phyloP scores from a whole-genome alignment of 306 rosid genomes.

The Cucurbita ficifolia region DNA sequence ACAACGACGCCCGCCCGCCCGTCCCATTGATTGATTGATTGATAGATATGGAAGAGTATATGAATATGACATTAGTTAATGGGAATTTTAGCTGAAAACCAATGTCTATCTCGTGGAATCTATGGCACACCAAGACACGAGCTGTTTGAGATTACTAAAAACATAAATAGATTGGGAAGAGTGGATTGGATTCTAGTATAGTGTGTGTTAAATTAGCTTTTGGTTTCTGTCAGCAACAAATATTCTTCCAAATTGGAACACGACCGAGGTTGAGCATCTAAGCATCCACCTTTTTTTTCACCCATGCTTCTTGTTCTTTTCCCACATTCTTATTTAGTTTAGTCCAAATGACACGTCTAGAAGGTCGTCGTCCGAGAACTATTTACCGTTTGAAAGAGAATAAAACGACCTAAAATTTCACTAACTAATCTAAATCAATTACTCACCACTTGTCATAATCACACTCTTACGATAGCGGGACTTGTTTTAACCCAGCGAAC shows the following conservation, averaged over 20 bases:
- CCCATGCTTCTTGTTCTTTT: background rate
- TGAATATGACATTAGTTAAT: background rate
- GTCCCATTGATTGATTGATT: background rate
- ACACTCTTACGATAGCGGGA: too few relatives aligned
- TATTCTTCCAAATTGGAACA: background rate
- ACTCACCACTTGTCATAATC: too few relatives aligned
- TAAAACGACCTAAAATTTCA: too few relatives aligned
- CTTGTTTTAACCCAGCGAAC: too few relatives aligned
- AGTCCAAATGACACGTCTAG: background rate
- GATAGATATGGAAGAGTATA: background rate
- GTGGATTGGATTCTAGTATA: background rate
- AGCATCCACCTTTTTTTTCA: background rate
- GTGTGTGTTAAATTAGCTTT: background rate
- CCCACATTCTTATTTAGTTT: background rate
- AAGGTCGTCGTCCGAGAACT: too few relatives aligned
- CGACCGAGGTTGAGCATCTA: background rate
- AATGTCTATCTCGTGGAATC: background rate
- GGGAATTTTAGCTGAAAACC: background rate
- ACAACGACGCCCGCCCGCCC: background rate
- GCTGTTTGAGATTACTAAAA: background rate
- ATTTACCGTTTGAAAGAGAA: too few relatives aligned
- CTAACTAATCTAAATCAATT: too few relatives aligned
- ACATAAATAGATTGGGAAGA: background rate
- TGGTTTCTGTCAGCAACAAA: background rate
- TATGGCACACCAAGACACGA: background rate